phyloP scores from a whole-genome alignment of 768 basidiomycete genomes.

The Auriscalpium vulgare region DNA sequence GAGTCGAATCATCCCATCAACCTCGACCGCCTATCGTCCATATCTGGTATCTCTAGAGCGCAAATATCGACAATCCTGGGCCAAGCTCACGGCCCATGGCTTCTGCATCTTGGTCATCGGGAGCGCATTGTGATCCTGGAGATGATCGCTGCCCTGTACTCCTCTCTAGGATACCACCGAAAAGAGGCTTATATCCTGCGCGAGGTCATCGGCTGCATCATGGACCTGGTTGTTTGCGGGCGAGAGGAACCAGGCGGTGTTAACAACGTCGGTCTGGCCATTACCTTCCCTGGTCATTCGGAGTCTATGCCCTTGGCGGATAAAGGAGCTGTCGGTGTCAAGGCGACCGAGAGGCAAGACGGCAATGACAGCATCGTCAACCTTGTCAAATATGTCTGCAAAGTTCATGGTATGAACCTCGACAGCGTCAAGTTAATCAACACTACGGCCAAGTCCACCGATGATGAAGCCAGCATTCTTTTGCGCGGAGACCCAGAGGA shows the following conservation, averaged over 20 bases:
- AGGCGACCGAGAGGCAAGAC: slow-evolving; percentile 63
- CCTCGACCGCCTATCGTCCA: slow-evolving; percentile 56
- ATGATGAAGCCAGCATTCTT: neutral
- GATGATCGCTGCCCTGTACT: slow-evolving; percentile 64
- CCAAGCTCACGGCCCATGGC: slow-evolving; percentile 80
- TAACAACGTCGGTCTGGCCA: slow-evolving; percentile 32
- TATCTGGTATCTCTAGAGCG: slow-evolving; percentile 64
- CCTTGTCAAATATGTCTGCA: slow-evolving; percentile 68
- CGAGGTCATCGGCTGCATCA: slow-evolving; percentile 75
- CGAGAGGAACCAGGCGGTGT: slow-evolving; percentile 61
- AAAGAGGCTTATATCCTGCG: slow-evolving; percentile 85
- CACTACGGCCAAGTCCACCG: neutral
- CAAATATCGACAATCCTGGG: slow-evolving; percentile 59
- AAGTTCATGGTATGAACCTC: slow-evolving; percentile 75
- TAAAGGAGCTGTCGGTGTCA: slow-evolving; percentile 56
- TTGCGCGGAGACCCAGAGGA: slow-evolving; percentile 34
- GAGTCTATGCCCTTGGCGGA: slow-evolving; percentile 23
- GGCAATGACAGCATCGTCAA: slow-evolving; percentile 80
- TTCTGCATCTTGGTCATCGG: slow-evolving; percentile 68
- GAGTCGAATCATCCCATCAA: slow-evolving; percentile 28
- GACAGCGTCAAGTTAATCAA: slow-evolving; percentile 53
- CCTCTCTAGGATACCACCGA: slow-evolving; percentile 74
- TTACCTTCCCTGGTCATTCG: slow-evolving; percentile 35
- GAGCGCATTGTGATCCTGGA: slow-evolving; percentile 70
- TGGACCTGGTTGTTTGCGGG: slow-evolving; percentile 83